A percentile compares a stretch with the other conserved stretches of the same genome.
Conservation (phyloP, 2,329 filamentous ascomycete species). For the Harringtonia lauricola region DNA sequence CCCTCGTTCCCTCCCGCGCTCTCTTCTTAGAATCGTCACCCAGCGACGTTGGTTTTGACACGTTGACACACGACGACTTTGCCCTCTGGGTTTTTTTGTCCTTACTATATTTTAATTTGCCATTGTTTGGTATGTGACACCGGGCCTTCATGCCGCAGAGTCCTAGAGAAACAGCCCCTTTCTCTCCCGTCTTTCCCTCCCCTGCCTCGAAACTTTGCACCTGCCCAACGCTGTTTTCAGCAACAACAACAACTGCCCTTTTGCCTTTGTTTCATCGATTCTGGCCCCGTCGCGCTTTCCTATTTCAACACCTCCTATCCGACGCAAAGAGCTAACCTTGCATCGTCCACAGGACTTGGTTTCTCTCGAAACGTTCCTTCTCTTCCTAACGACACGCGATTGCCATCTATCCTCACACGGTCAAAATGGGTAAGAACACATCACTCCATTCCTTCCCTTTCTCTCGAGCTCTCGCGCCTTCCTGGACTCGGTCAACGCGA, state of each 20-base stretch:
- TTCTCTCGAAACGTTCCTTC: too few relatives aligned
- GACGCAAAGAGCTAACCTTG: too few relatives aligned
- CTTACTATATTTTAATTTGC: slow-evolving; percentile 3
- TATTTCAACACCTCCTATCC: too few relatives aligned
- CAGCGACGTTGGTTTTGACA: slow-evolving; percentile 2
- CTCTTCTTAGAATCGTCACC: slow-evolving; percentile 3
- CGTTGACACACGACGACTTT: slow-evolving; percentile 8
- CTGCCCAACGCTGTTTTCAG: too few relatives aligned
- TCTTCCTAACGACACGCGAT: not conserved
- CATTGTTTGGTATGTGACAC: not conserved
- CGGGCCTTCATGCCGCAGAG: not conserved
- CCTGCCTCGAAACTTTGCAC: too few relatives aligned
- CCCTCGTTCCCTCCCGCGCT: slow-evolving; percentile 2
- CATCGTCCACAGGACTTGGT: too few relatives aligned
- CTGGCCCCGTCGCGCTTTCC: too few relatives aligned
- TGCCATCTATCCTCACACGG: not conserved
- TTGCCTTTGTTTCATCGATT: too few relatives aligned
- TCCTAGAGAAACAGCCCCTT: not conserved
- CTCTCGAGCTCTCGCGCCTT: too few relatives aligned
- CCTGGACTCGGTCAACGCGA: too few relatives aligned
- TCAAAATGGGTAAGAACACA: not conserved
- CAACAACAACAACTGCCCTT: too few relatives aligned
- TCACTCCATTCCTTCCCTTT: not conserved
- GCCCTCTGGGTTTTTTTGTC: not conserved
- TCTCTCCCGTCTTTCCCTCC: not conserved